These are phyloP conservation scores for Moesziomyces aphidis DNA, from an alignment of 1,284 basidiomycete species.

Conservation along the genomic window DNA sequence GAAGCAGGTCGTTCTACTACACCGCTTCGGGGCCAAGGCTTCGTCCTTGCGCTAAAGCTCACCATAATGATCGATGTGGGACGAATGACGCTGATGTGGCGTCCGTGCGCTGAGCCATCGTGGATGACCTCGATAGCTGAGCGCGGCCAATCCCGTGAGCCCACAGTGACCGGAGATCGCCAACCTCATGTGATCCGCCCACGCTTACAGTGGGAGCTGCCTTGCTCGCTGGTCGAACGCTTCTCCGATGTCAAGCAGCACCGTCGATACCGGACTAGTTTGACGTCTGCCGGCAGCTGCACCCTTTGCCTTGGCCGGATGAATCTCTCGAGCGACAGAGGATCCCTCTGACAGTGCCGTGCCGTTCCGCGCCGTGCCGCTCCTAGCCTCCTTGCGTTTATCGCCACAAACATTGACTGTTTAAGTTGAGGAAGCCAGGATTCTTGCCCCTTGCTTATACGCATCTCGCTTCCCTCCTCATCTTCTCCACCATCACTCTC, in stretches of 20 bases:
- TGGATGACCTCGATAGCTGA: no score
- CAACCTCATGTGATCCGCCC: neutral
- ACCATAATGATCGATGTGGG: neutral
- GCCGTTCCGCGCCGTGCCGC: conserved; percentile 1
- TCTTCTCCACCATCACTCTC: neutral
- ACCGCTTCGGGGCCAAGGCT: neutral
- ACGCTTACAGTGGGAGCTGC: neutral
- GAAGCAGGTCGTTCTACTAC: no score
- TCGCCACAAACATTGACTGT: conserved; percentile 20
- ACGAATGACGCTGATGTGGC: no score
- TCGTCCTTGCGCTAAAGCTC: neutral
- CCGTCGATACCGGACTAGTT: neutral
- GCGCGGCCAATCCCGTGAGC: no score
- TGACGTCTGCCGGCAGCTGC: no score
- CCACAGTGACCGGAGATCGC: neutral
- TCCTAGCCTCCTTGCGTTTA: conserved; percentile 8
- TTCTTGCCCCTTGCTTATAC: conserved; percentile 19
- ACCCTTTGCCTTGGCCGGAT: neutral
- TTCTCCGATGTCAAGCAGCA: no score
- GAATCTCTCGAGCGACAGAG: neutral
- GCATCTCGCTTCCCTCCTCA: neutral
- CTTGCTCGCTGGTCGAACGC: no score
- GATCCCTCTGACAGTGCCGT: neutral
- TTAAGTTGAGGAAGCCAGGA: conserved; percentile 3
- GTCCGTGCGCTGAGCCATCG: neutral